Base-by-base conservation (phyloP, 1,139 yeast species). In the Saccharomyces hybrid region DNA sequence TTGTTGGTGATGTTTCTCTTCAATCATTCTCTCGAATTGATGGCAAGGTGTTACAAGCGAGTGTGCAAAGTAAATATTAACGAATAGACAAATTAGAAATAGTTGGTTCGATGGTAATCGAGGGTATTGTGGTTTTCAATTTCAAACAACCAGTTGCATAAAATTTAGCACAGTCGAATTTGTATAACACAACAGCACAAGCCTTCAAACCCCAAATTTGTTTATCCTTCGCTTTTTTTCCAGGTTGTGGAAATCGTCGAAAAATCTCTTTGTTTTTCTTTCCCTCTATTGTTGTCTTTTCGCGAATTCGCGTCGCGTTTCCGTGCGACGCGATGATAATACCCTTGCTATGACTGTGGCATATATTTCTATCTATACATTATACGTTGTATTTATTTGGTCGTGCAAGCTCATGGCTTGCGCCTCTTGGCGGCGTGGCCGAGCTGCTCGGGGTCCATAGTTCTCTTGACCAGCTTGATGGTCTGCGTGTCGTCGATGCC, bases 381-480 rank as follows among this genome's bases (percentile, higher is more conserved):
- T 34, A 14, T 34, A 14, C 11, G 42, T 14, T 14, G 11, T 14
- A 34, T 5, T 34, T 34, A 14, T 5, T 34, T 34, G 5, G 11
- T 16, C 20, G 42, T 14, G 7, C 42, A 8, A 8, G 20, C 7
- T 34, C 23, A 34, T 14, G 42, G 42, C 42, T 34, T 34, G 42
- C 7, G 42, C 42, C 42, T 34, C 23, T 34, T 34, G 23, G 42
- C 20, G 20, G 42, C 42, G 7, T 34, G 42, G 6, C 42, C 42
- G 1, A 34, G 42, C 5, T 34, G 42, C 20, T 14, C 42, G 8
- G 42, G 42, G 6, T 34, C 42, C 42, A 34, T 34, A 14, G 42
- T 34, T 34, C 42, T 79, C 8, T 76, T 78, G 31, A 57, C 63
- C 1, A 61, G 46, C 23, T 59, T 59, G 14, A 60, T 47, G 13